Percentiles rank a stretch among this genome's conserved stretches.
Conservation (phyloP, 257 asterid species). For the Ehretia macrophylla region DNA sequence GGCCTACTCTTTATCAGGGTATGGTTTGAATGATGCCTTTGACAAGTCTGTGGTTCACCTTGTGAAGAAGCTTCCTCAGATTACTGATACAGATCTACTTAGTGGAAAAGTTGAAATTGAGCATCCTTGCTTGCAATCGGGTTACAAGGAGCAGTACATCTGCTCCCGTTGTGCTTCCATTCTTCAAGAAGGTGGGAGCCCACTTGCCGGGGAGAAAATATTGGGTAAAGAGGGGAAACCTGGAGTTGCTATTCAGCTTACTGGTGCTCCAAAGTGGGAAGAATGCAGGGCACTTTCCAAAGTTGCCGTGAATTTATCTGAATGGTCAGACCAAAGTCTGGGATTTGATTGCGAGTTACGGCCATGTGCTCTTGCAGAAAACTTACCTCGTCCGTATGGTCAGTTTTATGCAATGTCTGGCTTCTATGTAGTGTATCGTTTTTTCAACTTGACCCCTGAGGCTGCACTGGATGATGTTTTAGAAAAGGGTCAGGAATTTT, state of each 20-base stretch:
- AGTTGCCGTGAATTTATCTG: slow-evolving; percentile 71
- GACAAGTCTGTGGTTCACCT: slow-evolving; percentile 82
- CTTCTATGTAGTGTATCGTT: slow-evolving; percentile 76
- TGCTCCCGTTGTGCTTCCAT: slow-evolving; percentile 66
- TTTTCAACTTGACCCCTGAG: slow-evolving; percentile 64
- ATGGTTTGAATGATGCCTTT: slow-evolving; percentile 95
- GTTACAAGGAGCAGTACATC: slow-evolving; percentile 61
- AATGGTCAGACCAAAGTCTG: slow-evolving; percentile 63
- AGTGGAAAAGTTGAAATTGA: slow-evolving; percentile 54
- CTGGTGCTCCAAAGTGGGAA: slow-evolving; percentile 88
- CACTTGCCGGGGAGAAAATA: slow-evolving; percentile 42
- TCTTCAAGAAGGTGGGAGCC: slow-evolving; percentile 41
- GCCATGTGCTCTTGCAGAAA: slow-evolving; percentile 82
- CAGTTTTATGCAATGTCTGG: slow-evolving; percentile 94
- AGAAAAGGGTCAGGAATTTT: slow-evolving; percentile 77
- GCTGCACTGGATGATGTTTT: slow-evolving; percentile 63
- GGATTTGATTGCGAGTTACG: slow-evolving; percentile 72
- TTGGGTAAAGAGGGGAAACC: slow-evolving; percentile 37
- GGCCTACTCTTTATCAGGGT: slow-evolving; percentile 89
- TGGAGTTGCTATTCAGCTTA: slow-evolving; percentile 52
- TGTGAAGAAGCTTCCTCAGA: slow-evolving; percentile 53
- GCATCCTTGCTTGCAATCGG: slow-evolving; percentile 91
- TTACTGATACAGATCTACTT: slow-evolving; percentile 43
- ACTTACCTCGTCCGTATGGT: slow-evolving; percentile 76
- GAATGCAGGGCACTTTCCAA: slow-evolving; percentile 79